phyloP scores from a whole-genome alignment of 768 basidiomycete genomes.

The Lactifluus volemus region DNA sequence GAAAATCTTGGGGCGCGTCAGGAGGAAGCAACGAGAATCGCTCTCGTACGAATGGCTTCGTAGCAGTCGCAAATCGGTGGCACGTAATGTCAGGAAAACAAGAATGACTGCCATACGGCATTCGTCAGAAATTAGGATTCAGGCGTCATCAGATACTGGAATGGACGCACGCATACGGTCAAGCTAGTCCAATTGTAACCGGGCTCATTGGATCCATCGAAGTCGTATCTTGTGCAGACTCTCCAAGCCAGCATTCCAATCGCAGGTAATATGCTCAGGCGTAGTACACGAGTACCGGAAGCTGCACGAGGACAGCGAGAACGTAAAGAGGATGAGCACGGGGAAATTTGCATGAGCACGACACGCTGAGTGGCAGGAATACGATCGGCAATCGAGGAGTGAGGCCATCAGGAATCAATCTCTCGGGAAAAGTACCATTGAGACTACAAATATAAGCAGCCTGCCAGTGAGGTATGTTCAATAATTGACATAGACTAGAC shows the following conservation, averaged over 20 bases:
- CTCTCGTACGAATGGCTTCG: conserved; percentile 11
- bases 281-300: conserved; percentile 36
- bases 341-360: conserved; percentile 33
- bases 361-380: not conserved
- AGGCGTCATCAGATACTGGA: not conserved
- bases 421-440: conserved; percentile 3
- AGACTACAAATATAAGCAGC: not conserved
- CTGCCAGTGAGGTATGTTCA: too few species aligned
- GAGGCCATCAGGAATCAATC: conserved; percentile 3
- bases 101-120: not conserved
- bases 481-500: not conserved
- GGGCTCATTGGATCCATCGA: conserved; percentile 26
- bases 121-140: not conserved
- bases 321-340: conserved; percentile 36
- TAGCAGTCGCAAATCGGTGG: conserved; percentile 11
- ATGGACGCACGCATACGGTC: conserved; percentile 11
- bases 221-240: conserved; percentile 35
- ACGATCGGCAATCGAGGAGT: conserved; percentile 6
- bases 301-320: conserved; percentile 45
- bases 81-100: conserved; percentile 14
- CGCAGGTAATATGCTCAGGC: conserved; percentile 41
- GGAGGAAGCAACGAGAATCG: conserved; percentile 11
- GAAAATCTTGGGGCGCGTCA: not conserved
- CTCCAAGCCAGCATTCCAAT: conserved; percentile 38
- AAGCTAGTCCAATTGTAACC: conserved; percentile 10